Evolutionary conservation across 306 rosid species (phyloP).

Genomic region (Clitoria ternatea): DNA sequence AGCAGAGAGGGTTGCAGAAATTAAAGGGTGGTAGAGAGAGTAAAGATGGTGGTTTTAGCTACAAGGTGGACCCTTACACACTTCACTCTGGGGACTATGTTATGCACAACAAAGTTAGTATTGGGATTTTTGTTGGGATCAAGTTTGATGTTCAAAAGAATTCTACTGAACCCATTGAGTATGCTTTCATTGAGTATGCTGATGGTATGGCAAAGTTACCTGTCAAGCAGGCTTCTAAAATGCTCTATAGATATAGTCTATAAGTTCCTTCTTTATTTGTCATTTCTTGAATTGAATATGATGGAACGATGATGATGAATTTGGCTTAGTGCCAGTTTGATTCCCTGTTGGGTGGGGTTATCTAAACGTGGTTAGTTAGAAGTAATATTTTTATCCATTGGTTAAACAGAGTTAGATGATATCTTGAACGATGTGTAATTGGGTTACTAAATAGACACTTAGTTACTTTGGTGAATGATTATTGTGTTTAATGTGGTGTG

Average conservation of each 20-base stretch:
- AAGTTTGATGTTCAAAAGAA: slow-evolving; percentile 61
- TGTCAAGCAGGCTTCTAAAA: slow-evolving; percentile 76
- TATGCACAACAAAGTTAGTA: slow-evolving; percentile 91
- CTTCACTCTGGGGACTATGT: slow-evolving; percentile 89
- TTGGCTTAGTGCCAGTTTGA: no score
- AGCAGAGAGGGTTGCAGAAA: slow-evolving; percentile 84
- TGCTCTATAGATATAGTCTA: slow-evolving; percentile 91
- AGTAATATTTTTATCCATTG: no score
- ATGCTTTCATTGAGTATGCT: slow-evolving; percentile 85
- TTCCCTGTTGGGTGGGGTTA: no score
- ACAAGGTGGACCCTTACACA: slow-evolving; percentile 78
- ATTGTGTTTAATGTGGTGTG: slow-evolving; percentile 9
- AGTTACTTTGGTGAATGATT: slow-evolving; percentile 14
- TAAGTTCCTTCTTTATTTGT: slow-evolving; percentile 32
- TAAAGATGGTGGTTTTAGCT: slow-evolving; percentile 44
- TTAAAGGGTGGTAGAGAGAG: slow-evolving; percentile 54
- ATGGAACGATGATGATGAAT: neutral
- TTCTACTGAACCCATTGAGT: slow-evolving; percentile 51
- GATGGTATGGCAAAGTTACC: slow-evolving; percentile 98
- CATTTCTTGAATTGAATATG: neutral
- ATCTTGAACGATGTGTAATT: no score
- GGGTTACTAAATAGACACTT: neutral
- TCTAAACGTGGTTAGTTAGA: no score
- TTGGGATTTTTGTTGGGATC: slow-evolving; percentile 86
- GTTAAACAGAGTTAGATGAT: no score